Base-by-base conservation (phyloP, 306 rosid genomes). In the Corylus avellana region DNA sequence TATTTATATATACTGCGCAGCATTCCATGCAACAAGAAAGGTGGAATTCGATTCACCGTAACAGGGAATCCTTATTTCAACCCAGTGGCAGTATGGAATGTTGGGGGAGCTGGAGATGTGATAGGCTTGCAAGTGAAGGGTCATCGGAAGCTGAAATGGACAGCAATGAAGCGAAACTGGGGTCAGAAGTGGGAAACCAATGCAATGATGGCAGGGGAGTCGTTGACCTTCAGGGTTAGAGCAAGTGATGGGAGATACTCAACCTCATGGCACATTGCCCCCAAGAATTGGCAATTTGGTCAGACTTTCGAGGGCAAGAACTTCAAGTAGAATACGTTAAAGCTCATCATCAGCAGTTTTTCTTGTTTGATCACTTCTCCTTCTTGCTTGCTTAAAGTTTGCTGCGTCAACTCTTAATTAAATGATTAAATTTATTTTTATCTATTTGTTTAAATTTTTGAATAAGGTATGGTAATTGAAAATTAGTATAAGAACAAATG, bases 71-170 rank as follows among this genome's bases (percentile, higher is more conserved):
- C 97, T 0, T 91, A 91, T 64, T 90, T 75, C 88, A 83, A 86
- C 64, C 74, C 87, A 63, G 82, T 91, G 1, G 5, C 75, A 75
- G 90, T 92, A 58, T 88, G 90, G 89, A 92, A 92, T 68, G 97
- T 91, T 37, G 97, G 86, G 32, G 98, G 97, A 61, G 92, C 93
- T 3, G 98, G 98, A 7, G 97, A 92, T 18, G 44, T 91, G 13
- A 55, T 25, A 5, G 20, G 80, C 44, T 61, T 92, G 39, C 84
- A 74, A 32, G 97, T 94, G 85, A 94, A 87, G 86, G 95, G 97
- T 32, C 25, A 73, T 27, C 12, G 82, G 13, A 88, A 92, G 16
- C 88, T 89, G 27, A 67, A 85, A 70, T 94, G 97, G 97, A 89
- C 88, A 20, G 4, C 62, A 0, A 63, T 92, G 91, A 78, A 55